These are phyloP conservation scores for Magnusiomyces clavatus DNA, from an alignment of 1,139 yeast genomes.

Conservation along the genomic window DNA sequence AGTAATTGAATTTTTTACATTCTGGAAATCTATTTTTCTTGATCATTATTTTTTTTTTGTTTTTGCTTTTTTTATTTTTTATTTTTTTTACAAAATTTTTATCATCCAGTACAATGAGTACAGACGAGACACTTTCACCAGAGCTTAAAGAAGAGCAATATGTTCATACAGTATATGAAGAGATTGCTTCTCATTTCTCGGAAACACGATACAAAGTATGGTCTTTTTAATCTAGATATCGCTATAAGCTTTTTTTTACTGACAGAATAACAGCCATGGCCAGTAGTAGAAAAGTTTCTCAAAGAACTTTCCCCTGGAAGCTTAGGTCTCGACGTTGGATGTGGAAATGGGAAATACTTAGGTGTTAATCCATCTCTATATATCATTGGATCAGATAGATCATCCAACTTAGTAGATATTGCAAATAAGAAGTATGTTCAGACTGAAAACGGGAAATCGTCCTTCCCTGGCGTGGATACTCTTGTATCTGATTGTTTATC, in stretches of 20 bases:
- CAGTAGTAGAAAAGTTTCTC: conserved; percentile 74
- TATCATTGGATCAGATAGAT: conserved; percentile 77
- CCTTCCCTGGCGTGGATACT: conserved; percentile 35
- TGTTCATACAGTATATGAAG: conserved; percentile 86
- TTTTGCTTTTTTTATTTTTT: neutral
- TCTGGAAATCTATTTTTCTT: neutral
- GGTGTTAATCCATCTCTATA: conserved; percentile 58
- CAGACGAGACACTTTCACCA: neutral
- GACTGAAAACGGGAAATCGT: conserved; percentile 12
- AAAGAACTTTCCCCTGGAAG: conserved; percentile 36
- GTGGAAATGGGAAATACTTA: conserved; percentile 93
- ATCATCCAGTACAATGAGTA: neutral
- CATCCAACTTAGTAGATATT: conserved; percentile 67
- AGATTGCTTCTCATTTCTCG: conserved; percentile 88
- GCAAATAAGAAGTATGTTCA: conserved; percentile 43
- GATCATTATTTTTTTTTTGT: neutral
- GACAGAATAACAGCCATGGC: conserved; percentile 64
- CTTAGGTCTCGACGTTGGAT: conserved; percentile 61
- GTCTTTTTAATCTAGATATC: neutral
- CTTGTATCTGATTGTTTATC: conserved; percentile 69
- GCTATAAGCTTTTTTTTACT: neutral
- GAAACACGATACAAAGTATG: conserved; percentile 69
- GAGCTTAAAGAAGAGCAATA: conserved; percentile 56
- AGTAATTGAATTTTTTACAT: neutral
- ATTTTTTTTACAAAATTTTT: neutral